Base-by-base conservation (phyloP, 306 rosid genomes). In the Urtica urens region DNA sequence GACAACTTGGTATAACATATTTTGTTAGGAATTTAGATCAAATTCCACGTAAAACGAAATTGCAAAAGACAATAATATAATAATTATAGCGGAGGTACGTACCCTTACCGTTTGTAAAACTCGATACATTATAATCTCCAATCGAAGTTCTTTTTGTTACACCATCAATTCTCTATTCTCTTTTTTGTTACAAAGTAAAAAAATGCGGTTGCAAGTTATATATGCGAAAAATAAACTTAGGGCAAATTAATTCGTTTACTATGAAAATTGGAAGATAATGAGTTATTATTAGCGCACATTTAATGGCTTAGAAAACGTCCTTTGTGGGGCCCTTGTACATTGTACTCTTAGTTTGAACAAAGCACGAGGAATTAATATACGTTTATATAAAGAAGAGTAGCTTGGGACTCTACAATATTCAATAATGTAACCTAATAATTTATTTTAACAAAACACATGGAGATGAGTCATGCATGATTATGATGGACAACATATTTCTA, bases 391-490 rank as follows among this genome's bases (percentile, higher is more conserved):
- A 21, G 56, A 29, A 48, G 12, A 38, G 29, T 13, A 38, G 13
- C 31, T 21, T 47, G 23, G 41, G 40, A 35, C 11, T 35, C 10
- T 1, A 31, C 13, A 31, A 13, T 25, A 25, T 44, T 45, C 44
- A 47, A 55, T 9, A 62, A 57, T 46, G 56, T 23, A 57, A 57
- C 10, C 24, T 43, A 37, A 50, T 14, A 69, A 34, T 41, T 14
- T 57, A 59, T 58, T 55, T 49, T 24, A 27, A n/a, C n/a, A n/a
- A 16, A 35, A 10, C 46, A 67, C 65, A 66, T 61, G 67, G 63
- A 57, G 57, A 38, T 65, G 76, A 74, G 76, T 74, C 80, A 74
- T 45, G 69, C 6, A 43, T 34, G 79, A 64, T 42, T 53, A 71
- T 28, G 53, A 25, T 7, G 67, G 22, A 10, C 72, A 21, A 13